phyloP scores from a whole-genome alignment of 371 early-diverging fungal genomes.

The Mucor plumbeus region DNA sequence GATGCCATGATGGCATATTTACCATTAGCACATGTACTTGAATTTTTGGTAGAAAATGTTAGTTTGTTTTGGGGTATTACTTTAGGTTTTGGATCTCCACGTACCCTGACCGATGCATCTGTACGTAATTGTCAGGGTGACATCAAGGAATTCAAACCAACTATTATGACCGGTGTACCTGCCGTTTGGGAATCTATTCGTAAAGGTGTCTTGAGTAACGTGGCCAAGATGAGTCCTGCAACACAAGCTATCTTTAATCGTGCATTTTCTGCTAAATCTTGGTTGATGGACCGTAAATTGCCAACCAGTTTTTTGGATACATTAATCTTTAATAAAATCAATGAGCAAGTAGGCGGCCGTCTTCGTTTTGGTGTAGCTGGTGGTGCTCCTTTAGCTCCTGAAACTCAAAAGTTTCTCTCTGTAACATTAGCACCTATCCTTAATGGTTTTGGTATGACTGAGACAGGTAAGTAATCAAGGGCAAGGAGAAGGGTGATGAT shows the following conservation, averaged over 20 bases:
- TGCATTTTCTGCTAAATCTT: conserved; percentile 68
- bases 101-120: conserved; percentile 71
- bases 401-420: conserved; percentile 76
- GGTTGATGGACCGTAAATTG: conserved; percentile 55
- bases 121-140: conserved; percentile 78
- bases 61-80: conserved; percentile 60
- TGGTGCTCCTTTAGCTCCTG: conserved; percentile 79
- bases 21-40: conserved; percentile 84
- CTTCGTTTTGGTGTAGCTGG: conserved; percentile 78
- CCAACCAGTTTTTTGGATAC: conserved; percentile 70
- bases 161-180: conserved; percentile 81
- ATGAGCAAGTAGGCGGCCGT: conserved; percentile 79
- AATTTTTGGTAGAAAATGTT: conserved; percentile 65
- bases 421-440: conserved; percentile 70
- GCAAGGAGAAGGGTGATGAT: conserved; percentile 9
- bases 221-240: conserved; percentile 51
- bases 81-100: conserved; percentile 76
- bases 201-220: conserved; percentile 59
- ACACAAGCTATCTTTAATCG: conserved; percentile 61
- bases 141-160: conserved; percentile 78
- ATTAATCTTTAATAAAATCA: conserved; percentile 78
- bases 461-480: conserved; percentile 16
- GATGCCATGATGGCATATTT: conserved; percentile 77
- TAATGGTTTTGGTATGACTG: conserved; percentile 75
- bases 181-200: conserved; percentile 83